Percentiles rank a stretch among this genome's conserved stretches.
phyloP scores from a whole-genome alignment of 129 eudicot species.

The Pseudognaphalium luteoalbum region DNA sequence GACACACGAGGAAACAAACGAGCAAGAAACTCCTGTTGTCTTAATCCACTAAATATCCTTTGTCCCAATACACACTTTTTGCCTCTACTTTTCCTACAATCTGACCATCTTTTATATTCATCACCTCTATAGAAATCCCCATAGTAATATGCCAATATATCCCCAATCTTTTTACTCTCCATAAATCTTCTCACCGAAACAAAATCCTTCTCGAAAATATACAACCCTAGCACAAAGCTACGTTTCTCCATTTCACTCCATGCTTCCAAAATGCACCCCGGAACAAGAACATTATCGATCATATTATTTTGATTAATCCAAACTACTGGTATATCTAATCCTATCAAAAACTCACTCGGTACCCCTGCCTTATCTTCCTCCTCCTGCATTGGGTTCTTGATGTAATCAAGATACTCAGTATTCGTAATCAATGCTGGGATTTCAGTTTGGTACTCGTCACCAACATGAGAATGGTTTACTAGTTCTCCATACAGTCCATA shows the following conservation, averaged over 20 bases:
- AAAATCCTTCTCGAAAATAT: slow-evolving; percentile 69
- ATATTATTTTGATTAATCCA: slow-evolving; percentile 37
- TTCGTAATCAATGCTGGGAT: slow-evolving; percentile 43
- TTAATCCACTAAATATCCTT: slow-evolving; percentile 58
- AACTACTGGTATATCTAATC: slow-evolving; percentile 54
- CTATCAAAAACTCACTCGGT: slow-evolving; percentile 41
- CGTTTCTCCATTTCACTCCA: slow-evolving; percentile 65
- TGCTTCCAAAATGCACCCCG: slow-evolving; percentile 36
- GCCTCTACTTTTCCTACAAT: slow-evolving; percentile 49
- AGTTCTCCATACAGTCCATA: slow-evolving; percentile 37
- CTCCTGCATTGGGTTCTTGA: slow-evolving; percentile 35
- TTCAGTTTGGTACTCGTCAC: slow-evolving; percentile 59
- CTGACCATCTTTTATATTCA: slow-evolving; percentile 60
- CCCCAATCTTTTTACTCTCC: slow-evolving; percentile 59
- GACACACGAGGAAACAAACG: slow-evolving; percentile 49
- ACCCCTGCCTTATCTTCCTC: slow-evolving; percentile 24
- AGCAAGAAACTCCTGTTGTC: slow-evolving; percentile 63
- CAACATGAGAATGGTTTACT: slow-evolving; percentile 43
- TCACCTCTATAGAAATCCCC: slow-evolving; percentile 50
- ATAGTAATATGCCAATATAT: slow-evolving; percentile 51
- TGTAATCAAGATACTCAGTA: slow-evolving; percentile 27
- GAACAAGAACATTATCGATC: slow-evolving; percentile 41
- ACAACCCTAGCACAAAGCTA: slow-evolving; percentile 70
- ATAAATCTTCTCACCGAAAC: slow-evolving; percentile 47
- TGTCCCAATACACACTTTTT: slow-evolving; percentile 50